These are phyloP conservation scores for Lachancea nothofagi DNA, from an alignment of 805 yeast genomes.

Conservation along the genomic window DNA sequence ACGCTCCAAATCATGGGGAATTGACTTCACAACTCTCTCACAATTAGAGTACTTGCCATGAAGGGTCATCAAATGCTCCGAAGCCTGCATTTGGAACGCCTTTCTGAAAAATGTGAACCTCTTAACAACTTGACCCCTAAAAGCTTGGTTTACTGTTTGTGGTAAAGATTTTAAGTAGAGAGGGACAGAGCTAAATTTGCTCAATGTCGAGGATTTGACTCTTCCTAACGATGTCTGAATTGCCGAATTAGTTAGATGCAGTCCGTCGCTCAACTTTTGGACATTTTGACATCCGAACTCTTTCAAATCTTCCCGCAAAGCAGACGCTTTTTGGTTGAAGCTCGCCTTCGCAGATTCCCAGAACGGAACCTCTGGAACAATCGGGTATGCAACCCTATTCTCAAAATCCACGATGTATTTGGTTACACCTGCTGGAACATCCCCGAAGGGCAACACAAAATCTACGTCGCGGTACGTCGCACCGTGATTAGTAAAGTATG, in stretches of 20 bases:
- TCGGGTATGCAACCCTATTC: conserved; percentile 9
- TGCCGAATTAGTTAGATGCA: background rate
- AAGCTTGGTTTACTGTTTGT: background rate
- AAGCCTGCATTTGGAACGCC: background rate
- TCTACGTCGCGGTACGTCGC: conserved; percentile 6
- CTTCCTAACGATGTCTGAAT: background rate
- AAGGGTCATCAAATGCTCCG: background rate
- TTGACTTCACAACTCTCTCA: background rate
- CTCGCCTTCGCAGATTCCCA: conserved; percentile 6
- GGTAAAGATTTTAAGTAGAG: background rate
- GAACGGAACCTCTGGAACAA: conserved; percentile 3
- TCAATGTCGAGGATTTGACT: no score
- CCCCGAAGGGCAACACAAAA: conserved; percentile 7
- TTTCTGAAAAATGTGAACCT: background rate
- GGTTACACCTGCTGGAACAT: background rate
- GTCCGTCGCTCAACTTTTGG: background rate
- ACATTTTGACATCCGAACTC: background rate
- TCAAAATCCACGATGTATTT: conserved; percentile 10
- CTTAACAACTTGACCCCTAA: background rate
- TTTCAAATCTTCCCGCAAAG: background rate
- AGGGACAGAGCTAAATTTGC: no score
- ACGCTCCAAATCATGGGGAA: background rate
- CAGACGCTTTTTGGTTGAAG: background rate
- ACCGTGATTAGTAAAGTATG: conserved; percentile 10
- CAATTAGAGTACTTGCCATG: background rate